Conservation (phyloP, 108 stramenopile species). For the Mediolabrus comicus region DNA sequence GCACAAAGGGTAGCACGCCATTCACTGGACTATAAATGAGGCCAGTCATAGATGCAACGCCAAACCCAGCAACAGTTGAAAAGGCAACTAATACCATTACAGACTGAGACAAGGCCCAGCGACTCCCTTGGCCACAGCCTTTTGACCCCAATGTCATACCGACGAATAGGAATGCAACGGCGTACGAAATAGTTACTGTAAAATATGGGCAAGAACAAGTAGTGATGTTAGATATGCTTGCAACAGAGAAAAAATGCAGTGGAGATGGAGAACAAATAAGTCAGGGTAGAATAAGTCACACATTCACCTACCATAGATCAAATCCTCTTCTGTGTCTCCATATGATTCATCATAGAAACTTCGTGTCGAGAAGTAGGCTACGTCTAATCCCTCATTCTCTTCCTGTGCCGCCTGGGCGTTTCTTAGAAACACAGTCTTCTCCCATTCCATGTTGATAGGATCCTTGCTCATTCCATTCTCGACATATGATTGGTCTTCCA, state of each 20-base stretch:
- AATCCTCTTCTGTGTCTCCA: conserved; percentile 55
- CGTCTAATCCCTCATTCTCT: conserved; percentile 4
- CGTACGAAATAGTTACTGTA: conserved; percentile 56
- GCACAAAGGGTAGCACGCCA: conserved; percentile 76
- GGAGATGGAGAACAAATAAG: too few species aligned
- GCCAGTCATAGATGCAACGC: conserved; percentile 61
- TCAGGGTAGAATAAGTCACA: too few species aligned
- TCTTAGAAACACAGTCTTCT: conserved; percentile 46
- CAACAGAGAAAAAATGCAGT: too few species aligned
- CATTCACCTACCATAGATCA: too few species aligned
- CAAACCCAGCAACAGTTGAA: conserved; percentile 70
- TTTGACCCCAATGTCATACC: conserved; percentile 58
- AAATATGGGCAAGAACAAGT: too few species aligned
- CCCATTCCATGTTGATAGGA: conserved; percentile 63
- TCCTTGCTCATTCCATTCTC: conserved; percentile 38
- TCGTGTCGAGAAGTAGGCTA: conserved; percentile 57
- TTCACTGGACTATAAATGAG: conserved; percentile 79
- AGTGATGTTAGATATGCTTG: too few species aligned
- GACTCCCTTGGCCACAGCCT: conserved; percentile 51
- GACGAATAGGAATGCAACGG: conserved; percentile 58
- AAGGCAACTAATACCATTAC: conserved; percentile 57
- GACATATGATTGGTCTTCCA: conserved; percentile 45
- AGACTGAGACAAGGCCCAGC: conserved; percentile 60
- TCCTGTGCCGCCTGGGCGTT: conserved; percentile 3
- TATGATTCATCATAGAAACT: conserved; percentile 78